These are phyloP conservation scores for Orbilia oligospora DNA, from an alignment of 2,329 filamentous ascomycete genomes.

Conservation along the genomic window DNA sequence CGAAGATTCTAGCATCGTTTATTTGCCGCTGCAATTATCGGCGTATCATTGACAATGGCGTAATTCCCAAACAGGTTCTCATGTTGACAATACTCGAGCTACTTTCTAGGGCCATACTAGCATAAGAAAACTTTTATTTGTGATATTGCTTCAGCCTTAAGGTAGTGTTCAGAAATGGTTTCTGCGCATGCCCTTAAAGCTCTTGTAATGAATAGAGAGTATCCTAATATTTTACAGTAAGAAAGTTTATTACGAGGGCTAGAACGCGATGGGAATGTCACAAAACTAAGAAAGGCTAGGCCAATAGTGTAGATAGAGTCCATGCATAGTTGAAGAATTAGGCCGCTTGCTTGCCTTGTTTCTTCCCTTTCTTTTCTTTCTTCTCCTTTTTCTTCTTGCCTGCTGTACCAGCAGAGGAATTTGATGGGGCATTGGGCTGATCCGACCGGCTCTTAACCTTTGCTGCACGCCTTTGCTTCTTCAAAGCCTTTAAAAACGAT, in stretches of 20 bases:
- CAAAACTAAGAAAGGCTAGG: slow-evolving; percentile 2
- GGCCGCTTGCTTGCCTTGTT: slow-evolving; percentile 33
- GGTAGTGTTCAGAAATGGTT: not conserved
- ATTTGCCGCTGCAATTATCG: slow-evolving; percentile 24
- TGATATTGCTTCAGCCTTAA: not conserved
- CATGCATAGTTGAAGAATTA: slow-evolving; percentile 11
- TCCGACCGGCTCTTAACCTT: slow-evolving; percentile 50
- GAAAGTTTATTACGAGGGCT: slow-evolving; percentile 42
- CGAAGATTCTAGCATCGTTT: not conserved
- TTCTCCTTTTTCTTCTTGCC: slow-evolving; percentile 28
- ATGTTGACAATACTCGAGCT: not conserved
- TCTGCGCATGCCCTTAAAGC: not conserved
- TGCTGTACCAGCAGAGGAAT: not conserved
- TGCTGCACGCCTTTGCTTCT: slow-evolving; percentile 50
- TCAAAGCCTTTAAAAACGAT: slow-evolving; percentile 48
- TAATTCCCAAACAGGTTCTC: no score
- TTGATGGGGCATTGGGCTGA: slow-evolving; percentile 10
- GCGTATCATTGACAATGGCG: slow-evolving; percentile 2
- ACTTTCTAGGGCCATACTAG: not conserved
- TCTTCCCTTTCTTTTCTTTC: slow-evolving; percentile 37
- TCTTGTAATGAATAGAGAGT: slow-evolving; percentile 18
- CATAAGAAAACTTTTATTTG: slow-evolving; percentile 7
- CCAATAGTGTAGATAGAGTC: not conserved
- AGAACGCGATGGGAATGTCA: slow-evolving; percentile 2
- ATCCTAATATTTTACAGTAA: slow-evolving; percentile 42